A percentile compares a stretch with the other conserved stretches of the same genome.
Evolutionary conservation across 1,284 basidiomycete genomes (phyloP).

Genomic region (Melampsora americana): DNA sequence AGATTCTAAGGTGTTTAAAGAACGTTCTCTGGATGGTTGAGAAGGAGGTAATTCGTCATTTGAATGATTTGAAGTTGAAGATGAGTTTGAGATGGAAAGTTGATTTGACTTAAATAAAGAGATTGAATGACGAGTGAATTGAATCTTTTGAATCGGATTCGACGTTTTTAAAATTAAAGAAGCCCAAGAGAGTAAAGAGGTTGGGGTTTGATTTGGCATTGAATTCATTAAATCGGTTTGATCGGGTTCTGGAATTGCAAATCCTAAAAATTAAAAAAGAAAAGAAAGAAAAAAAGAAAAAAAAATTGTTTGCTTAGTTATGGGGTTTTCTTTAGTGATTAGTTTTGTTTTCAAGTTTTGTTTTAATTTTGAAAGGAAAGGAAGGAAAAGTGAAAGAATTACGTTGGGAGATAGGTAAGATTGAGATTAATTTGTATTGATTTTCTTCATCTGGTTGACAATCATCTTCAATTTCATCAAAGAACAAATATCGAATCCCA

Average conservation of each 20-base stretch:
- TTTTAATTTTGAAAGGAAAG: no score
- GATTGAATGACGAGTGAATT: constrained; percentile 51
- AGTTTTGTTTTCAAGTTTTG: no score
- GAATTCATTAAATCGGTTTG: constrained; percentile 17
- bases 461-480: no score
- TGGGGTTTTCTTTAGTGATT: no score
- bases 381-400: constrained; percentile 20
- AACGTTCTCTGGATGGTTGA: constrained; percentile 48
- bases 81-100: constrained; percentile 45
- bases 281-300: constrained; percentile 17
- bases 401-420: constrained; percentile 51
- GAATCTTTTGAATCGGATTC: constrained; percentile 51
- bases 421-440: constrained; percentile 51
- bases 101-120: constrained; percentile 50
- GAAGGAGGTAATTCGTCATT: constrained; percentile 50
- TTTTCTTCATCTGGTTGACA: constrained; percentile 46
- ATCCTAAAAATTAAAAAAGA: no score
- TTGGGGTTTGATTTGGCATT: constrained; percentile 48
- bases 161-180: constrained; percentile 51
- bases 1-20: no score
- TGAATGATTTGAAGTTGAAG: constrained; percentile 46
- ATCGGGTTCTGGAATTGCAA: constrained; percentile 29
- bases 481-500: no score
- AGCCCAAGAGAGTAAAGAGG: constrained; percentile 52
- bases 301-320: no score